Evolutionary conservation across 352 stramenopile genomes (phyloP), one percentile per base, ranked within the genome.

Genomic region (Globisporangium echinulatum): DNA sequence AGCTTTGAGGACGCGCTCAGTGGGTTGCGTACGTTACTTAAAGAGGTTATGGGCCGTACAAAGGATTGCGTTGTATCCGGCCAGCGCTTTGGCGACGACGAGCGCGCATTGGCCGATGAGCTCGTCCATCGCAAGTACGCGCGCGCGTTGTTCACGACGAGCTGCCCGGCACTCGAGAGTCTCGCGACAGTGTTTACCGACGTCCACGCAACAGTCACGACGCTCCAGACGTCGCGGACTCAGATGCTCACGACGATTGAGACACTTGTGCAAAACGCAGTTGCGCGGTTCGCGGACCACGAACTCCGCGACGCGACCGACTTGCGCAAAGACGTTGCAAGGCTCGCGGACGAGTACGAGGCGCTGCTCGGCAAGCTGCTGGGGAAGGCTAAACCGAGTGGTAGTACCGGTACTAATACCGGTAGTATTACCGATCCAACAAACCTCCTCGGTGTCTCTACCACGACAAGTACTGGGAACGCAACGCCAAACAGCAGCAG

Each of bases 131-230:
- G 80, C 42, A 90, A 90, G 72, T 86, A 95, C 54, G 71, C 79
- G 33, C 81, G 85, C 10, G 82, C 82, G n/a, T 72, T 95, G n/a
- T 95, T 95, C 58, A 92, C 85, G 36, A 92, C 83, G 4, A 90
- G 76, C 68, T 91, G 71, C 48, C 62, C 81, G 0, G 81, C 88
- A 52, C 53, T 90, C 10, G 81, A 79, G 14, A 88, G 72, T 53
- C 69, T 95, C 36, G 88, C 85, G 14, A 86, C 87, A 5, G 61
- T 93, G 6, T 89, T 95, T 64, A 87, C 79, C 48, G 78, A 93
- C 44, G 83, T 93, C 65, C 83, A 92, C 62, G 85, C 92, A 53
- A 92, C 80, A 1, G 65, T 95, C 46, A 73, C 71, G 13, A 83
- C 93, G 61, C 74, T 95, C 52, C 81, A 93, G 56, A 90, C 80